phyloP scores from a whole-genome alignment of 495 filamentous ascomycete genomes.

The Venustampulla echinocandica region DNA sequence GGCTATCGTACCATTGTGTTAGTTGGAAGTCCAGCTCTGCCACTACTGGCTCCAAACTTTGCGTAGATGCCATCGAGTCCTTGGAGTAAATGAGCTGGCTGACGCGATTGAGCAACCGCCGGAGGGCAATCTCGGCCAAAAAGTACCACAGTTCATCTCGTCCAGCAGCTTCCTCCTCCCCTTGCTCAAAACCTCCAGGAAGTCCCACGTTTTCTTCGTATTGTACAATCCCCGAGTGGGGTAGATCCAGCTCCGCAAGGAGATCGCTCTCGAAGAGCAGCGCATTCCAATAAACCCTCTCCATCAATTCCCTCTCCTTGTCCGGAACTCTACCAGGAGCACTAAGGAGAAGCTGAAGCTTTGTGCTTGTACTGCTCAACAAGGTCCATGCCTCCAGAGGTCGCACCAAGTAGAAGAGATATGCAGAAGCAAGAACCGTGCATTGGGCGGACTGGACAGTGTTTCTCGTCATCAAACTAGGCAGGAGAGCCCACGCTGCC shows the following conservation, averaged over 20 bases:
- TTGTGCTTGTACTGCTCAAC: conserved; percentile 69
- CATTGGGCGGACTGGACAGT: conserved; percentile 69
- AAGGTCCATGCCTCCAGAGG: conserved; percentile 77
- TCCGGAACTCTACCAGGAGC: conserved; percentile 59
- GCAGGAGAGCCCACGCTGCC: conserved; percentile 68
- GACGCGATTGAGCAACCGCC: conserved; percentile 67
- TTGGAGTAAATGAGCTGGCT: conserved; percentile 75
- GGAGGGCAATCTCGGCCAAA: conserved; percentile 69
- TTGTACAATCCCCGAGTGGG: conserved; percentile 71
- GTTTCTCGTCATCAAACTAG: conserved; percentile 69
- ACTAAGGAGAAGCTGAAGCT: conserved; percentile 67
- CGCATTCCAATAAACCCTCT: conserved; percentile 77
- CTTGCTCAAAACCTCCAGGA: conserved; percentile 56
- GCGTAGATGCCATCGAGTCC: conserved; percentile 57
- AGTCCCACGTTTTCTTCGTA: conserved; percentile 75
- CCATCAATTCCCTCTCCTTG: conserved; percentile 59
- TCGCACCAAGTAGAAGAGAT: conserved; percentile 73
- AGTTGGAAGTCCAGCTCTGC: conserved; percentile 75
- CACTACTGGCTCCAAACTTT: conserved; percentile 64
- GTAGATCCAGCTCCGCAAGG: conserved; percentile 70
- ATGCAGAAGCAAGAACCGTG: conserved; percentile 68
- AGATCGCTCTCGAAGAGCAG: conserved; percentile 75
- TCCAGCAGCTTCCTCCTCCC: conserved; percentile 53
- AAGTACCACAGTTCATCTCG: conserved; percentile 80
- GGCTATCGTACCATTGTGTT: conserved; percentile 74